Base-by-base conservation (phyloP, 78 protist species). In the Dictyostelium purpureum region DNA sequence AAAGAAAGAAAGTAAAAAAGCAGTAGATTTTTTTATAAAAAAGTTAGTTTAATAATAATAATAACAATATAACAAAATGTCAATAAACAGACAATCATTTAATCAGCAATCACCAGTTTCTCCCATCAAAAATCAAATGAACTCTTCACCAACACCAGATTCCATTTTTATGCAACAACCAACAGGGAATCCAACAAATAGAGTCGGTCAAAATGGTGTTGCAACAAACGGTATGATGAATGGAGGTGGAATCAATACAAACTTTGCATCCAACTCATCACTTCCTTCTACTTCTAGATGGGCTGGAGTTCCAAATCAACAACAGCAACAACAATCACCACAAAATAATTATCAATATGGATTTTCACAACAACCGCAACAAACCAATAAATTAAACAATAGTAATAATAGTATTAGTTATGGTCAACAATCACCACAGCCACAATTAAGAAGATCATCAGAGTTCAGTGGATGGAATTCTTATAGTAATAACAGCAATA, bases 31-130 rank as follows among this genome's bases (percentile, higher is more conserved):
- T 47, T 47, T 18, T 24, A 24, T 56, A 19, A 56, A 19, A 19
- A 18, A 31, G 18, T 40, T 35, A 40, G 18, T 19, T 37, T 37
- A 35, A 24, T 4, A 65, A 42, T 21, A 24, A 40, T 40, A 31
- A 67, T n/a, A 73, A 16, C 87, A 79, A 47, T 40, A n/a, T 40
- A 76, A 54, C 82, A 49, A 31, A 37, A 79, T 69, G 76, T 69
- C 76, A 69, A 40, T 69, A 21, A 69, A 69, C 7, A 69, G 76
- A 69, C 76, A 35, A 69, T 38, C 40, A 69, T 40, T 40, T 40
- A 35, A 69, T 40, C 76, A 42, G 11, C 54, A 49, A 42, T 24
- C n/a, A 38, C 63, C 63, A 56, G 40, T 42, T 21, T 69, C 76
- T 3, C 76, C 76, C 35, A 69, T 69, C 52, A 69, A 69, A 31